Evolutionary conservation across 768 basidiomycete species (phyloP), one percentile per base, ranked within the genome.

Genomic region (Mycena filopes): DNA sequence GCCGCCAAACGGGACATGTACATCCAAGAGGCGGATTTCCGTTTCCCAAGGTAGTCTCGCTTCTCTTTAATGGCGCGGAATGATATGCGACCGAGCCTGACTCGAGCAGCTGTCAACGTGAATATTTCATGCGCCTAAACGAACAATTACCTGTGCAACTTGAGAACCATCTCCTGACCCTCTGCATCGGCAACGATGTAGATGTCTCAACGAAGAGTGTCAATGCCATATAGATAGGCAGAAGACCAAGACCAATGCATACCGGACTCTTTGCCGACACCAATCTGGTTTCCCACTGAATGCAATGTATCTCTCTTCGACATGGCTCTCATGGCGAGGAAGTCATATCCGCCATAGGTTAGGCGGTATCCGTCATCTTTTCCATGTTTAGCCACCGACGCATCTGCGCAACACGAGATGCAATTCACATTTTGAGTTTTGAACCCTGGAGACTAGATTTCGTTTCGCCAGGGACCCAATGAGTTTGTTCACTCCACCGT

Each of bases 301-400:
- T 91, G 81, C 79, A 99, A 85, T 0, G 93, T 88, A 60, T 95
- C 94, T 58, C 97, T 82, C 75, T 96, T 95, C 1, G 94, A 95
- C 76, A 99, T 81, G 3, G 98, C 92, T 36, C 95, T 87, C 84
- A 99, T 93, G 25, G 98, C 95, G 26, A 99, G 85, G 75, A 89
- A 99, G 72, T 99, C 98, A 68, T 98, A 96, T n/a, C 98, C 98
- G 38, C 98, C 98, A 74, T 99, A 99, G 5, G 98, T 99, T 68
- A 99, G 76, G 45, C 98, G 87, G 77, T 97, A 99, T 18, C 98
- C 98, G 71, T 99, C 98, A 77, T 99, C 97, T 99, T 70, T 55
- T 43, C 55, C 36, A 60, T 55, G 45, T 55, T 65, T 65, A 65
- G 60, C 46, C 46, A 42, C 21, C 41, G 38, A 46, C 25, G 28